Evolutionary conservation across 225 moss, liverwort and hornwort genomes (phyloP), one percentile per base, ranked within the genome.

Genomic region (Physcomitrium patens): DNA sequence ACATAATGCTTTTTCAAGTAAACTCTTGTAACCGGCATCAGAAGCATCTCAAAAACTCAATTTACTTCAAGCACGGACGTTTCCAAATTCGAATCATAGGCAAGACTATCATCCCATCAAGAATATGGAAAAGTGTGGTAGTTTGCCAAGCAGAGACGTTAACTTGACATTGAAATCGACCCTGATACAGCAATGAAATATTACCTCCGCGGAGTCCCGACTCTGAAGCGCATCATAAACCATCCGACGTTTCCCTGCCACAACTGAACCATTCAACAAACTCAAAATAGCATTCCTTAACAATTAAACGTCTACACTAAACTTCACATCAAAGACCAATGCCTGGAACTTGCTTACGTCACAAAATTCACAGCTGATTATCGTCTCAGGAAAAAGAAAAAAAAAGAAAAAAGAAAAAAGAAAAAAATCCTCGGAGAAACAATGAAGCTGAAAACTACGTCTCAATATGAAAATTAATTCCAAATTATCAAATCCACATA

Each of bases 231-330:
- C 69, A 26, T 82, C 78, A 51, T 82, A 82, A 63, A 82, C 65
- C 82, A 82, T 78, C 16, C 82, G 78, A 51, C 77, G 63, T 23
- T 82, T 82, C 26, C 82, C 82, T 78, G 73, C 69, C 61, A 69
- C 62, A 82, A 50, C 82, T 74, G 73, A 37, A 60, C 45, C 43
- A 77, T 51, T 37, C 69, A 77, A 27, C 43, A 19, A 54, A 6
- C 18, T 54, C n/a, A 54, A 18, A 19, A 68, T 19, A 18, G 13
- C 41, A 41, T 14, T 9, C 52, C 63, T 43, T 20, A 41, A 23
- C 23, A 23, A 8, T 12, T 5, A 56, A 49, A 49, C 15, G 3
- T 49, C 48, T 15, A 49, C 48, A 12, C 48, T 49, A 12, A 49
- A 49, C 48, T 49, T 49, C 12, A 49, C 48, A 11, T 15, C 48